These are phyloP conservation scores for Cyclotella sp. DNA, from an alignment of 108 stramenopile genomes.

Conservation along the genomic window DNA sequence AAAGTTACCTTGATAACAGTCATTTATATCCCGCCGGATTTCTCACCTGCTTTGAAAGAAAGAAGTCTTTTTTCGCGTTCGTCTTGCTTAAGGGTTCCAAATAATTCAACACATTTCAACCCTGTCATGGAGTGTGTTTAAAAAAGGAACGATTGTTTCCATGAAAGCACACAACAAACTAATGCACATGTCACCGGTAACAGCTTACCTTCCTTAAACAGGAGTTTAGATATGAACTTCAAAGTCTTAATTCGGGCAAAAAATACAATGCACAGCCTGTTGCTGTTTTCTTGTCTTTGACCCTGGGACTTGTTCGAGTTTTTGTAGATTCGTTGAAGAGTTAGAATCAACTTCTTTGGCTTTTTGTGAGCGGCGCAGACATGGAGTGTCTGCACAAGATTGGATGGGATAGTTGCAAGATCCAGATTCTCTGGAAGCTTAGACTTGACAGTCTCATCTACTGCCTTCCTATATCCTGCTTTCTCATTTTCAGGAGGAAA, in stretches of 20 bases:
- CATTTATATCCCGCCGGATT: no score
- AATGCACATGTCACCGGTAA: constrained; percentile 4
- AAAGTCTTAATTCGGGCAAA: constrained; percentile 73
- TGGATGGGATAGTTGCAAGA: constrained; percentile 70
- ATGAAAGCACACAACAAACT: background rate
- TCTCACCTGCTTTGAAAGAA: constrained; percentile 55
- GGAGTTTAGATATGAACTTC: constrained; percentile 56
- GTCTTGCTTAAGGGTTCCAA: constrained; percentile 67
- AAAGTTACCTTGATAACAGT: no score
- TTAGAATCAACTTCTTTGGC: constrained; percentile 76
- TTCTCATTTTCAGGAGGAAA: background rate
- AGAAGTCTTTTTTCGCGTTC: constrained; percentile 60
- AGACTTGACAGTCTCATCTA: constrained; percentile 5
- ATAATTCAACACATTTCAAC: constrained; percentile 56
- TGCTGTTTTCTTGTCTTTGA: constrained; percentile 24
- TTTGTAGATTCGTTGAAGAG: constrained; percentile 58
- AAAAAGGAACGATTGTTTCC: background rate
- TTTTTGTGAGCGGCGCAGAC: constrained; percentile 89
- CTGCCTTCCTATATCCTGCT: background rate
- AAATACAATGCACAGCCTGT: constrained; percentile 58
- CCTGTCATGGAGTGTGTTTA: background rate
- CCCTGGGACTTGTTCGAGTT: constrained; percentile 21
- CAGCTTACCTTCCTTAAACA: constrained; percentile 60
- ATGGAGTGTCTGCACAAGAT: constrained; percentile 82
- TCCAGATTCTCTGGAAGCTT: constrained; percentile 24